These are phyloP conservation scores for Mortierella sp. DNA, from an alignment of 371 early-diverging fungal genomes.

Conservation along the genomic window DNA sequence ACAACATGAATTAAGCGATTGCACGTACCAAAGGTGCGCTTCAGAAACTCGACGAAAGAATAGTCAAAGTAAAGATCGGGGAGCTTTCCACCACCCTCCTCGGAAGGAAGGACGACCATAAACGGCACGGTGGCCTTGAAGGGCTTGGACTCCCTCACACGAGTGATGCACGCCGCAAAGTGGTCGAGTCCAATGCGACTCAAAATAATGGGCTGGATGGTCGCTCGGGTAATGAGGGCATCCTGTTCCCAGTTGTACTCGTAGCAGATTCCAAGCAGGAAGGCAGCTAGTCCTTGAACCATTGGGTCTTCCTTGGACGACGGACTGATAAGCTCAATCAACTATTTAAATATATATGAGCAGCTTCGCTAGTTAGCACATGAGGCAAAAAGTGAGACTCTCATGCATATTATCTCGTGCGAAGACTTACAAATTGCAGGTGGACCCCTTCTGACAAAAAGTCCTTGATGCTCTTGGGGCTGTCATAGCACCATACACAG, in stretches of 20 bases:
- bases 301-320: conserved; percentile 85
- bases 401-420: background rate
- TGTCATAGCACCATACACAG: conserved; percentile 87
- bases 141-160: conserved; percentile 86
- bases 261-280: conserved; percentile 86
- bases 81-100: conserved; percentile 61
- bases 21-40: conserved; percentile 76
- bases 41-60: conserved; percentile 87
- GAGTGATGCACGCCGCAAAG: conserved; percentile 82
- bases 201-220: conserved; percentile 84
- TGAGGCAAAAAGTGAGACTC: background rate
- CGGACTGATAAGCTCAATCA: conserved; percentile 89
- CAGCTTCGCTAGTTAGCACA: background rate
- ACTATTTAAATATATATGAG: conserved; percentile 49
- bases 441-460: conserved; percentile 92
- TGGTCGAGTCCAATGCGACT: conserved; percentile 90
- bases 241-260: conserved; percentile 89
- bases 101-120: conserved; percentile 66
- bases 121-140: conserved; percentile 80
- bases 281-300: conserved; percentile 93
- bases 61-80: conserved; percentile 81
- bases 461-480: conserved; percentile 80
- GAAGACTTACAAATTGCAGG: conserved; percentile 83
- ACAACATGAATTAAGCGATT: too few species aligned
- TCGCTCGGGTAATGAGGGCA: conserved; percentile 76